phyloP scores from a whole-genome alignment of 176 grass and related monocot genomes.

The Thinopyrum elongatum region DNA sequence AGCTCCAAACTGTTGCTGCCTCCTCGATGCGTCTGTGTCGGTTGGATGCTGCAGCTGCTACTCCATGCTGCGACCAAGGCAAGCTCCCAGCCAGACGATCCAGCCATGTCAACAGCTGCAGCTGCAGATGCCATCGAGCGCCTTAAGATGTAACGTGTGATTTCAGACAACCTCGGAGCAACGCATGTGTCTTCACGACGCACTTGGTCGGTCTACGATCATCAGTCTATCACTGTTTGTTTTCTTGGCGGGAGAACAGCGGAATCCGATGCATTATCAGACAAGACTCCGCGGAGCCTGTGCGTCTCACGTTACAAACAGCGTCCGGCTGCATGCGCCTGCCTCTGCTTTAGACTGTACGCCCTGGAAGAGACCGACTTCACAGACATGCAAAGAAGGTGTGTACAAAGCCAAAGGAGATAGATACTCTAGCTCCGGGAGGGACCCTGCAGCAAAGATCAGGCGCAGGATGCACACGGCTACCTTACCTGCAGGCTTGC shows the following conservation, averaged over 20 bases:
- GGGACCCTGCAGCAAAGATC: constrained; percentile 17
- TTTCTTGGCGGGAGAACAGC: neutral
- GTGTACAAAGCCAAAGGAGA: constrained; percentile 30
- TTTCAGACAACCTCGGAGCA: neutral
- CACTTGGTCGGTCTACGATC: no score
- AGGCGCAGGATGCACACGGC: constrained; percentile 9
- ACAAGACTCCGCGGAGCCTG: constrained; percentile 1
- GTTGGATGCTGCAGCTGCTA: no score
- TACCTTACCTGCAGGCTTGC: constrained; percentile 20
- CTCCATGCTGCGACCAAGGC: no score
- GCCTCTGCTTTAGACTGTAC: neutral
- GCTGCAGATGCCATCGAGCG: no score
- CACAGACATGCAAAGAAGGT: neutral
- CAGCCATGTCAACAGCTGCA: no score
- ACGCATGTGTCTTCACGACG: neutral
- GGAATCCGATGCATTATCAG: constrained; percentile 25
- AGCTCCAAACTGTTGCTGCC: no score
- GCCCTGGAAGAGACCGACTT: constrained; percentile 11
- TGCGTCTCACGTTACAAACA: constrained; percentile 1
- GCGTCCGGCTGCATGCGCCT: neutral
- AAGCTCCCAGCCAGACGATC: no score
- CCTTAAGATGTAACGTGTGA: neutral
- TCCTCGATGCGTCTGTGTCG: no score
- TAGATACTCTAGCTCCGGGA: neutral
- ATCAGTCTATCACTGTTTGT: neutral